Evolutionary conservation across 768 basidiomycete species (phyloP).

Genomic region (Leccinum rimulosum): DNA sequence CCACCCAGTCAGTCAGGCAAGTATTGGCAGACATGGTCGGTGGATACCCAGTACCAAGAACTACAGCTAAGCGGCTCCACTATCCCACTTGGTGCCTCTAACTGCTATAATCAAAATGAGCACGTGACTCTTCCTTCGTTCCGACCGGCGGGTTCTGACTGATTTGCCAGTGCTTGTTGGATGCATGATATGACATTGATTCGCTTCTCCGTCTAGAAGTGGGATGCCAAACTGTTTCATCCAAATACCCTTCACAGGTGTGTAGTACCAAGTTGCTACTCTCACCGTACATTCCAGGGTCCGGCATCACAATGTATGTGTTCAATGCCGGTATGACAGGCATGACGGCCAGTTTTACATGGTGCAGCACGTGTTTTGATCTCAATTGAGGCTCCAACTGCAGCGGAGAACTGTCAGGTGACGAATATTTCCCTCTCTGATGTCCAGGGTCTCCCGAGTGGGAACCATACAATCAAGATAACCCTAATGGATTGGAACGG

Average conservation of each 20-base stretch:
- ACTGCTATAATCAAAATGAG: conserved; percentile 27
- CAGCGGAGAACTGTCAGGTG: conserved; percentile 11
- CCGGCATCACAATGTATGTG: background rate
- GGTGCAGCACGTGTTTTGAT: conserved; percentile 1
- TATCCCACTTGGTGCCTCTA: conserved; percentile 13
- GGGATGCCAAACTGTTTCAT: conserved; percentile 16
- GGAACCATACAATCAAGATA: conserved; percentile 23
- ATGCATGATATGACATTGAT: background rate
- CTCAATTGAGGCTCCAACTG: background rate
- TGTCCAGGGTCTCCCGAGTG: conserved; percentile 3
- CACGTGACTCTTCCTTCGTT: conserved; percentile 4
- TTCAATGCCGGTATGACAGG: conserved; percentile 19
- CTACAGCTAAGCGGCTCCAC: conserved; percentile 15
- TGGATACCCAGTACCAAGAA: background rate
- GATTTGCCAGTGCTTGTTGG: conserved; percentile 5
- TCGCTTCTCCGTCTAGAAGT: conserved; percentile 8
- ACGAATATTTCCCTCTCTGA: conserved; percentile 21
- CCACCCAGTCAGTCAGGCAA: conserved; percentile 11
- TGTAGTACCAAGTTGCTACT: background rate
- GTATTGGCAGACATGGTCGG: conserved; percentile 13
- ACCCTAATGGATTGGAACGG: conserved; percentile 22
- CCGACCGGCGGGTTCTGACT: background rate
- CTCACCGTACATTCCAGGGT: no score
- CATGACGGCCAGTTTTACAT: conserved; percentile 22
- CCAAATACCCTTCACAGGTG: conserved; percentile 22